Base-by-base conservation (phyloP, 306 rosid genomes). In the Quercus ilex region DNA sequence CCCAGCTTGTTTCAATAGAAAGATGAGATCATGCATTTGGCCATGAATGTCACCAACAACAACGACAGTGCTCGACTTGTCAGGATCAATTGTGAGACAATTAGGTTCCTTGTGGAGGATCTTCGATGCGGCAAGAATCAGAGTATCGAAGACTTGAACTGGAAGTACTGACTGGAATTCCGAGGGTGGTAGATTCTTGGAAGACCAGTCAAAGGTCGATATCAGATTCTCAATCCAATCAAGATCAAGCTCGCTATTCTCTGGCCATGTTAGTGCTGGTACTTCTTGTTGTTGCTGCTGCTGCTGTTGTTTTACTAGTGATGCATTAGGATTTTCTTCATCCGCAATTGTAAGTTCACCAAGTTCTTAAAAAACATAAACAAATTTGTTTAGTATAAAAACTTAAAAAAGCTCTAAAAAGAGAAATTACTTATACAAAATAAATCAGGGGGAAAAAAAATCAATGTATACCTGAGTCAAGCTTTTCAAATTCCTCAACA, bases 31-130 rank as follows among this genome's bases (percentile, higher is more conserved):
- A 67, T 83, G 92, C 76, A 91, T 89, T 67, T 94, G 98, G 67
- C 98, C 97, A 55, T 86, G 87, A 73, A 94, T 84, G 74, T 91
- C 94, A 3, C 98, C 98, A 41, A 92, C 97, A 71, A 92, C 88
- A 78, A 89, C 76, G 77, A 94, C 94, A 88, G 86, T 84, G 91
- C 35, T 87, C 91, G 76, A 80, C 90, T 35, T 71, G 85, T 80
- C 94, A 92, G 46, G 46, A 78, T 78, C 80, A 74, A 94, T 89
- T 83, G 86, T 86, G 81, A 94, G 90, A 84, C 92, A 94, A 62
- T 92, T 94, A 65, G 88, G 90, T 79, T 94, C 98, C 81, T 79
- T 71, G 74, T 84, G 62, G 21, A 94, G 79, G 82, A 94, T 85
- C 71, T 81, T 78, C 73, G 88, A 77, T 83, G 91, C 93, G 72